A percentile compares a stretch with the other conserved stretches of the same genome.
These are phyloP conservation scores for Cladophialophora psammophila DNA, from an alignment of 2,329 filamentous ascomycete species.

Conservation along the genomic window DNA sequence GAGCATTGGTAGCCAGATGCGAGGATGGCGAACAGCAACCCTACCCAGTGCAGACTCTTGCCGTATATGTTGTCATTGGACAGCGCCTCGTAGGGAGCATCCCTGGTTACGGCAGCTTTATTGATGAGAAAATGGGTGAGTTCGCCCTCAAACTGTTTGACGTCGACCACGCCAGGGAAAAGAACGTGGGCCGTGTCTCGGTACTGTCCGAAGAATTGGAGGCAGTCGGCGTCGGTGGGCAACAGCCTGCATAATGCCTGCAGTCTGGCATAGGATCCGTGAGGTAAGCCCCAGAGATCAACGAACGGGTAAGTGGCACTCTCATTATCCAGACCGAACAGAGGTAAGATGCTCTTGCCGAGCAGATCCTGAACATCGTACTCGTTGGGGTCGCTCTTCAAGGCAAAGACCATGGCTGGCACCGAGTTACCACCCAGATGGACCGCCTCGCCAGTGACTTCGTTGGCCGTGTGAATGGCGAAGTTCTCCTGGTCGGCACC, in stretches of 20 bases:
- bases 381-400: slow-evolving; percentile 58
- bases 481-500: slow-evolving; percentile 1
- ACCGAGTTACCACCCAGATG: slow-evolving; percentile 69
- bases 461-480: slow-evolving; percentile 14
- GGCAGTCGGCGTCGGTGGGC: slow-evolving; percentile 64
- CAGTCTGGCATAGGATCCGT: slow-evolving; percentile 63
- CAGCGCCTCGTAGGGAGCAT: slow-evolving; percentile 53
- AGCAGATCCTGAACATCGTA: slow-evolving; percentile 59
- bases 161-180: slow-evolving; percentile 66
- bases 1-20: slow-evolving; percentile 68
- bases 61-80: slow-evolving; percentile 59
- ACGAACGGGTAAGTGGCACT: slow-evolving; percentile 70
- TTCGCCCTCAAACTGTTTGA: slow-evolving; percentile 61
- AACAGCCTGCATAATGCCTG: slow-evolving; percentile 65
- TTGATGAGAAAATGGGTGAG: slow-evolving; percentile 61
- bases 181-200: slow-evolving; percentile 65
- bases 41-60: slow-evolving; percentile 64
- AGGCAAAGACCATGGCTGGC: slow-evolving; percentile 63
- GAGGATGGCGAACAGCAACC: slow-evolving; percentile 65
- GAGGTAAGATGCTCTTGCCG: slow-evolving; percentile 66
- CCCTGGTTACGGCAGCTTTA: slow-evolving; percentile 44
- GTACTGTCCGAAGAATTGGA: slow-evolving; percentile 55
- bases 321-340: slow-evolving; percentile 69
- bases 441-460: slow-evolving; percentile 59
- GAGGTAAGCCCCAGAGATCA: slow-evolving; percentile 65